Percentiles rank a stretch among this genome's conserved stretches.
Conservation (phyloP, 179 eudicot species). For the Patellifolia procumbens region DNA sequence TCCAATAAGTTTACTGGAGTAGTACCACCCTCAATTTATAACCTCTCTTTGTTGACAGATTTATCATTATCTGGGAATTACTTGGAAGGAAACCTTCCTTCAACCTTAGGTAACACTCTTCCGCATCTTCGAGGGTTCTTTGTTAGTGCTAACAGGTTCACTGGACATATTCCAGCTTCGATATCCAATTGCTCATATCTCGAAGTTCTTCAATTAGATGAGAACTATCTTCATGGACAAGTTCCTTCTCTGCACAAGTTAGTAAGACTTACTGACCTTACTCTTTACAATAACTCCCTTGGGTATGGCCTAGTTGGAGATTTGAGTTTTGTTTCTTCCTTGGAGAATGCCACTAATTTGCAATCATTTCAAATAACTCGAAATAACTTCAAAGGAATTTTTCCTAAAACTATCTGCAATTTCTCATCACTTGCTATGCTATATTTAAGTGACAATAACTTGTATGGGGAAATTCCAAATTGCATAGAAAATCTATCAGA, state of each 20-base stretch:
- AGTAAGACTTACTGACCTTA: background rate
- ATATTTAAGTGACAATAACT: background rate
- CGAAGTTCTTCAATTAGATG: background rate
- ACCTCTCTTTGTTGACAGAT: conserved; percentile 1
- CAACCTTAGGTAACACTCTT: conserved; percentile 16
- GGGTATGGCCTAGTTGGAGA: background rate
- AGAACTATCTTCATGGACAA: conserved; percentile 27
- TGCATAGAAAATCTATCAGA: background rate
- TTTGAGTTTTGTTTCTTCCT: conserved; percentile 20
- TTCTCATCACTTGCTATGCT: conserved; percentile 13
- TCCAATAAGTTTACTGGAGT: background rate
- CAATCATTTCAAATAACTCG: background rate
- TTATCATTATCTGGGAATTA: conserved; percentile 7
- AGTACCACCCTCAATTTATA: conserved; percentile 15
- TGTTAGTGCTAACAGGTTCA: background rate
- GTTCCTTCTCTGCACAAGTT: conserved; percentile 20
- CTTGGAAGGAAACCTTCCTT: conserved; percentile 16
- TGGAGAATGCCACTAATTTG: conserved; percentile 22
- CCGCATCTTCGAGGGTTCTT: conserved; percentile 18
- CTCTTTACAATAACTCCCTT: background rate
- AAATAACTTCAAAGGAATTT: conserved; percentile 13
- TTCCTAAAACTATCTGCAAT: conserved; percentile 24
- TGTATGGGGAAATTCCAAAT: conserved; percentile 18
- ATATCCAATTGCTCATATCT: conserved; percentile 19
- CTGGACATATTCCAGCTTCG: too few relatives aligned